These are phyloP conservation scores for Phytophthora aleatoria DNA, from an alignment of 352 stramenopile species.

Conservation along the genomic window DNA sequence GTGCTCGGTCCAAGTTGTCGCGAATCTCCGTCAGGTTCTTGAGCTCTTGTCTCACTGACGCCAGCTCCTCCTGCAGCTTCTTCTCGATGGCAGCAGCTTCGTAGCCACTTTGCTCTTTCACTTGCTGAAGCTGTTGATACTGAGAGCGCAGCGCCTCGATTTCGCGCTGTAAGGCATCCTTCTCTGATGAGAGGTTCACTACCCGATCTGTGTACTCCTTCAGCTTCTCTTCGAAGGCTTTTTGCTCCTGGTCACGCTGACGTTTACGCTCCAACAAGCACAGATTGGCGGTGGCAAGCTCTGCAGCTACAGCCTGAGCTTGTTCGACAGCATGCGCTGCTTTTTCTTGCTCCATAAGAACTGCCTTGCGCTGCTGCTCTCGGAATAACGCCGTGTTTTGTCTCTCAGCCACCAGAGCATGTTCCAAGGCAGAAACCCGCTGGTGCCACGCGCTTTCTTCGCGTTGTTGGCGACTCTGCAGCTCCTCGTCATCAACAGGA, in stretches of 20 bases:
- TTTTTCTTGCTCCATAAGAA: conserved; percentile 52
- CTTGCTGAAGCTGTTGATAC: conserved; percentile 13
- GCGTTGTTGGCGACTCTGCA: conserved; percentile 37
- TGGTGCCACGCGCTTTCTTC: conserved; percentile 72
- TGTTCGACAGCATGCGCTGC: conserved; percentile 46
- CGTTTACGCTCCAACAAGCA: conserved; percentile 73
- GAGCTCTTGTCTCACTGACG: conserved; percentile 19
- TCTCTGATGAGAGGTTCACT: conserved; percentile 8
- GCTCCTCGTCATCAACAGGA: conserved; percentile 53
- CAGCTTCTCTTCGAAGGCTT: conserved; percentile 30
- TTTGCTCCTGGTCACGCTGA: conserved; percentile 53
- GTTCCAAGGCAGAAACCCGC: conserved; percentile 56
- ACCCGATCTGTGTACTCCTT: conserved; percentile 11
- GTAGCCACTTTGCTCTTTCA: conserved; percentile 2
- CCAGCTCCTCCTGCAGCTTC: conserved; percentile 17
- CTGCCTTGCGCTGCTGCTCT: conserved; percentile 42
- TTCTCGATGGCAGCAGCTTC: conserved; percentile 9
- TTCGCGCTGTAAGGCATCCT: conserved; percentile 13
- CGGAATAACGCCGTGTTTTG: conserved; percentile 45
- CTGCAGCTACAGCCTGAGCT: conserved; percentile 42
- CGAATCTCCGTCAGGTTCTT: conserved; percentile 29
- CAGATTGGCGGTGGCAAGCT: conserved; percentile 74
- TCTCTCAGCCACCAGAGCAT: conserved; percentile 48
- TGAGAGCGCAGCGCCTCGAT: conserved; percentile 18
- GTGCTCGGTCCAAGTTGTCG: conserved; percentile 29